Conservation (phyloP, 225 moss, liverwort and hornwort species). For the Polytrichum formosum region DNA sequence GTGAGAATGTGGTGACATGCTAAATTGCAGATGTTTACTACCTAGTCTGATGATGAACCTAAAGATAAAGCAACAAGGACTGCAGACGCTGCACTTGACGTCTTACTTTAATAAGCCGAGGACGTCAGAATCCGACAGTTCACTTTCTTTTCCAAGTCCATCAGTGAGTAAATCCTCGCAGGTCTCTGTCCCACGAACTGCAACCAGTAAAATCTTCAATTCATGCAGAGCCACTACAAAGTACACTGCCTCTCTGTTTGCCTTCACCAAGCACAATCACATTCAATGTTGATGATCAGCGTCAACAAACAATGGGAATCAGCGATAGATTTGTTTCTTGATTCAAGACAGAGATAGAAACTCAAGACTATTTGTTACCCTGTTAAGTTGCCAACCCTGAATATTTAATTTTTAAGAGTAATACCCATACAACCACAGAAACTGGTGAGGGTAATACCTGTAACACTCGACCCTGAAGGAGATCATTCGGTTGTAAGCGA, state of each 20-base stretch:
- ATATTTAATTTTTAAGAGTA: no score
- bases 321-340: no score
- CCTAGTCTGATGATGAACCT: no score
- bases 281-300: neutral
- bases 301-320: no score
- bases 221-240: conserved; percentile 49
- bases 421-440: no score
- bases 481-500: conserved; percentile 55
- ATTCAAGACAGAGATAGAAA: no score
- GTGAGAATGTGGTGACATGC: no score
- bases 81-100: neutral
- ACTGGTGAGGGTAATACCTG: conserved; percentile 46
- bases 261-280: conserved; percentile 31
- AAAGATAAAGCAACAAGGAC: no score
- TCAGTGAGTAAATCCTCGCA: conserved; percentile 57
- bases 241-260: conserved; percentile 43
- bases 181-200: conserved; percentile 59
- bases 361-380: no score
- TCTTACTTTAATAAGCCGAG: conserved; percentile 73
- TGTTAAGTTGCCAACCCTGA: no score
- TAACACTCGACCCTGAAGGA: conserved; percentile 66
- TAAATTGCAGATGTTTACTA: no score
- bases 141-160: conserved; percentile 38
- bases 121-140: conserved; percentile 63
- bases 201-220: conserved; percentile 41